phyloP scores from a whole-genome alignment of 768 basidiomycete species.

The Candolleomyces aberdarensis region DNA sequence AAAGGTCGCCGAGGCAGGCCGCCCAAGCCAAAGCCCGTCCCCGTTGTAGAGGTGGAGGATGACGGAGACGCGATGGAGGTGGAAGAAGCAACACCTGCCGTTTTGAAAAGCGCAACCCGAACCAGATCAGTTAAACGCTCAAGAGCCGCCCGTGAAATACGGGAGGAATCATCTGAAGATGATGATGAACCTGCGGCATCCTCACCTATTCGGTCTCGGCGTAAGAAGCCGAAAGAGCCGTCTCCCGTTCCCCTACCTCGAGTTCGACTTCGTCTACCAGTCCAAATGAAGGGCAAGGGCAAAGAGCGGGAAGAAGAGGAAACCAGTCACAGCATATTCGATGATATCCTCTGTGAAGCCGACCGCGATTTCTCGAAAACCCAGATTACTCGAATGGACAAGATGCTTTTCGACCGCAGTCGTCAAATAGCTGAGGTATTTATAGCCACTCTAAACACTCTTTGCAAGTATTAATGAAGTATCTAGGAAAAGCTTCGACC shows the following conservation, averaged over 20 bases:
- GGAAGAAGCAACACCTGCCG: constrained; percentile 14
- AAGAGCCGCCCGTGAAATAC: constrained; percentile 40
- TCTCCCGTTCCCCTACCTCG: constrained; percentile 36
- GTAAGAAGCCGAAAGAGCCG: constrained; percentile 41
- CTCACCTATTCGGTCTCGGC: constrained; percentile 24
- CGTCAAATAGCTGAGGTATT: constrained; percentile 72
- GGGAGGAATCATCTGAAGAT: constrained; percentile 54
- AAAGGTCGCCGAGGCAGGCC: constrained; percentile 4
- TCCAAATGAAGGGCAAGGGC: constrained; percentile 63
- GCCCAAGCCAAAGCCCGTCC: background rate
- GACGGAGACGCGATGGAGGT: constrained; percentile 33
- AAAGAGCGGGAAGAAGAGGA: constrained; percentile 69
- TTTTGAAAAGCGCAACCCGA: background rate
- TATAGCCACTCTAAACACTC: constrained; percentile 4
- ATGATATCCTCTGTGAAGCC: constrained; percentile 66
- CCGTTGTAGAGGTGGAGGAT: background rate
- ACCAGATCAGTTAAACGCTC: background rate
- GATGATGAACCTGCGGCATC: constrained; percentile 44
- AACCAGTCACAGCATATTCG: constrained; percentile 64
- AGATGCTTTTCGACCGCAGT: constrained; percentile 70
- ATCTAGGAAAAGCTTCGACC: constrained; percentile 50
- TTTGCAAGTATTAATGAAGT: background rate
- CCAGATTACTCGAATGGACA: constrained; percentile 55
- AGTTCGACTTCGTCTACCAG: constrained; percentile 52
- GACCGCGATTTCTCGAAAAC: constrained; percentile 79